Conservation (phyloP, 768 basidiomycete genomes). For the Leccinum truebloodii region DNA sequence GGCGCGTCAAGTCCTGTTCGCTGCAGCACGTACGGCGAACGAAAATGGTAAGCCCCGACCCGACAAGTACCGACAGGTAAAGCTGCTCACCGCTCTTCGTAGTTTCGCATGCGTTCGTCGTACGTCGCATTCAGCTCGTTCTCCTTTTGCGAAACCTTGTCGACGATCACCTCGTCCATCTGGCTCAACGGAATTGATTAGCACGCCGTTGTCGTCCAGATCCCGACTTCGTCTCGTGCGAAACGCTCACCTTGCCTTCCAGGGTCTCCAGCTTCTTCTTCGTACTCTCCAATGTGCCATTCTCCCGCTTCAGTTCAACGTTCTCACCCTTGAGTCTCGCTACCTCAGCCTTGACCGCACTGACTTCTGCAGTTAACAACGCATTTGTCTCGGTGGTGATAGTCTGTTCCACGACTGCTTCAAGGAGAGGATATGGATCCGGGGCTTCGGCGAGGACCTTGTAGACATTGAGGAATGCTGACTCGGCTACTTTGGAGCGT, state of each 20-base stretch:
- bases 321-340: slow-evolving; percentile 80
- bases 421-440: slow-evolving; percentile 95
- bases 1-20: slow-evolving; percentile 92
- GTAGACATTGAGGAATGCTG: slow-evolving; percentile 95
- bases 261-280: slow-evolving; percentile 80
- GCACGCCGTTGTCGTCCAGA: background rate
- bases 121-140: slow-evolving; percentile 97
- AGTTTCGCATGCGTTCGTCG: slow-evolving; percentile 94
- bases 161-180: slow-evolving; percentile 95
- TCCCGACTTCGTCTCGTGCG: background rate
- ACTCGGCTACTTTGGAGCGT: slow-evolving; percentile 90
- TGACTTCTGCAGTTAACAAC: slow-evolving; percentile 59
- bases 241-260: slow-evolving; percentile 69
- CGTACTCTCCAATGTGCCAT: slow-evolving; percentile 59
- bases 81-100: slow-evolving; percentile 80
- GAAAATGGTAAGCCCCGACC: slow-evolving; percentile 1
- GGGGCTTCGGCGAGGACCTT: slow-evolving; percentile 96
- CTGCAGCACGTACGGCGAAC: slow-evolving; percentile 39
- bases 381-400: slow-evolving; percentile 58
- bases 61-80: background rate
- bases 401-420: slow-evolving; percentile 95
- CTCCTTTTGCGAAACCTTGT: slow-evolving; percentile 89
- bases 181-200: slow-evolving; percentile 32
- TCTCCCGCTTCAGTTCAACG: slow-evolving; percentile 73
- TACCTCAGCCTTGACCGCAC: slow-evolving; percentile 73